These are phyloP conservation scores for Bullera alba DNA, from an alignment of 768 basidiomycete species.

Conservation along the genomic window DNA sequence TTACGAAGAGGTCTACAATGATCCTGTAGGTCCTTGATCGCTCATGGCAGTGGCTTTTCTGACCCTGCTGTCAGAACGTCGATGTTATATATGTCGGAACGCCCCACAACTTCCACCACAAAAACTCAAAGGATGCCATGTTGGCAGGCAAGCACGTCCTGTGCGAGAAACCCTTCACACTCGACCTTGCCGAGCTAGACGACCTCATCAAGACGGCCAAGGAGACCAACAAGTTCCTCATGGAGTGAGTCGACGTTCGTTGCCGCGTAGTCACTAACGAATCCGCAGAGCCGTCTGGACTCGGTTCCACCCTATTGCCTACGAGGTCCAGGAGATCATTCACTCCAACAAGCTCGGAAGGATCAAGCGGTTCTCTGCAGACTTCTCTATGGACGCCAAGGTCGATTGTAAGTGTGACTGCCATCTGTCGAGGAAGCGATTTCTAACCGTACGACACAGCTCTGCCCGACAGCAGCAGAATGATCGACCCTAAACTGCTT, in stretches of 20 bases:
- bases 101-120: slow-evolving; percentile 77
- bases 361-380: slow-evolving; percentile 52
- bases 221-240: slow-evolving; percentile 73
- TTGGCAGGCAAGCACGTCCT: slow-evolving; percentile 76
- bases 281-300: slow-evolving; percentile 33
- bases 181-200: slow-evolving; percentile 67
- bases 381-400: slow-evolving; percentile 65
- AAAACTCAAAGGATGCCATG: slow-evolving; percentile 67
- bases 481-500: slow-evolving; percentile 69
- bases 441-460: slow-evolving; percentile 32
- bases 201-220: slow-evolving; percentile 67
- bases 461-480: slow-evolving; percentile 61
- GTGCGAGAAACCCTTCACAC: slow-evolving; percentile 82
- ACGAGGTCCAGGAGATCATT: slow-evolving; percentile 36
- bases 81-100: slow-evolving; percentile 76
- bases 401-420: slow-evolving; percentile 57
- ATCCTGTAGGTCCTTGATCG: slow-evolving; percentile 51
- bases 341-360: slow-evolving; percentile 40
- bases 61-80: slow-evolving; percentile 53
- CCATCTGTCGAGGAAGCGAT: background rate
- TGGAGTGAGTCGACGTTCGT: slow-evolving; percentile 64
- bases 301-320: slow-evolving; percentile 40
- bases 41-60: background rate
- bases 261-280: slow-evolving; percentile 1
- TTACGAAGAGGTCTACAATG: slow-evolving; percentile 67